Conservation (phyloP, 805 yeast genomes). For the Schwanniomyces vanrijiae region DNA sequence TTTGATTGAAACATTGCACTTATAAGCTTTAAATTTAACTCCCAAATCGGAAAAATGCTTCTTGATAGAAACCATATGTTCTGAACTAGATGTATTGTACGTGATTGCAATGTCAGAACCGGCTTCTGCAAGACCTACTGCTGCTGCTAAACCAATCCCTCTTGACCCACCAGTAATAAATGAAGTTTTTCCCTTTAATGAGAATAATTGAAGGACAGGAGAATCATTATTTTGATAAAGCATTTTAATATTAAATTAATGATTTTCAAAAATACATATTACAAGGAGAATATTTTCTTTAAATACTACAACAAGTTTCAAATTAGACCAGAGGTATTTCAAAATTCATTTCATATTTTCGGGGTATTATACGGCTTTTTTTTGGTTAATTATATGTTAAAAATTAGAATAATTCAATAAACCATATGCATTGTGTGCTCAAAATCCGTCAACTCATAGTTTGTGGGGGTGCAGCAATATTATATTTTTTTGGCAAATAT, state of each 20-base stretch:
- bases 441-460: too few species aligned
- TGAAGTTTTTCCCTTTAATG: constrained; percentile 41
- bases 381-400: too few species aligned
- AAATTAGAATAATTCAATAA: too few species aligned
- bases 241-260: constrained; percentile 5
- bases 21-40: constrained; percentile 18
- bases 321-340: neutral
- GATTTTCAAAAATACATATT: too few species aligned
- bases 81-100: constrained; percentile 34
- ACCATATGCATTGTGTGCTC: too few species aligned
- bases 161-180: constrained; percentile 57
- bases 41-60: constrained; percentile 23
- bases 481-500: too few species aligned
- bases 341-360: too few species aligned
- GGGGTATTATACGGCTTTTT: too few species aligned
- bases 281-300: neutral
- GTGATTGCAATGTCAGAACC: constrained; percentile 39
- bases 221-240: constrained; percentile 11
- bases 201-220: constrained; percentile 30
- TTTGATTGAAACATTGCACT: constrained; percentile 31
- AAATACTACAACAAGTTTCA: neutral
- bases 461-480: too few species aligned
- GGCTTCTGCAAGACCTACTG: constrained; percentile 51
- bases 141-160: constrained; percentile 57
- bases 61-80: constrained; percentile 25